phyloP scores from a whole-genome alignment of 192 early-diverging fungal species.

The Backusella australiensis region DNA sequence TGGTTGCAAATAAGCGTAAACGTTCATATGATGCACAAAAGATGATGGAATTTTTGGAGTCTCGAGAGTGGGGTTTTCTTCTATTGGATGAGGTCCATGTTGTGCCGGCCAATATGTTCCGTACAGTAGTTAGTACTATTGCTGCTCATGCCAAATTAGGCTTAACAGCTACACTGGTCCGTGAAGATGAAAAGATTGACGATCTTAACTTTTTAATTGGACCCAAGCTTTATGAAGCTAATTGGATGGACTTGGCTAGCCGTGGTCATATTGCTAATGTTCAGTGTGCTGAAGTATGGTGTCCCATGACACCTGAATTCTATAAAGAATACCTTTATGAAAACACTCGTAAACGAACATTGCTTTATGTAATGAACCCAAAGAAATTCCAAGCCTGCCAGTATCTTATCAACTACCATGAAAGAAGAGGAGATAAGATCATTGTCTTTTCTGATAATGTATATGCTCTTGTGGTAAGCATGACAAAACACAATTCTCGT shows the following conservation, averaged over 20 bases:
- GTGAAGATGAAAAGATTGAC: slow-evolving; percentile 98
- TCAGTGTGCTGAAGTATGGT: slow-evolving; percentile 99
- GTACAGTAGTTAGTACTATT: slow-evolving; percentile 88
- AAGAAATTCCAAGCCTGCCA: slow-evolving; percentile 98
- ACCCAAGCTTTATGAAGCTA: slow-evolving; percentile 99
- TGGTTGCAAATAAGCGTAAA: slow-evolving; percentile 93
- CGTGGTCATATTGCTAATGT: slow-evolving; percentile 98
- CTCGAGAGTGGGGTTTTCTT: slow-evolving; percentile 96
- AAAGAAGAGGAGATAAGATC: slow-evolving; percentile 92
- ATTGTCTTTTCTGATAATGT: slow-evolving; percentile 99
- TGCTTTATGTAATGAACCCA: slow-evolving; percentile 96
- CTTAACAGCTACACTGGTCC: slow-evolving; percentile 88
- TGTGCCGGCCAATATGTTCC: slow-evolving; percentile 95
- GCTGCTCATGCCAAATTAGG: slow-evolving; percentile 96
- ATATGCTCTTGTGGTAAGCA: slow-evolving; percentile 77
- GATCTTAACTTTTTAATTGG: slow-evolving; percentile 98
- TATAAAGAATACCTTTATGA: slow-evolving; percentile 91
- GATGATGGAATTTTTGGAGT: slow-evolving; percentile 92
- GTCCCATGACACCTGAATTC: slow-evolving; percentile 95
- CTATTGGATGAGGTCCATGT: slow-evolving; percentile 99
- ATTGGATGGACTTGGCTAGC: slow-evolving; percentile 99
- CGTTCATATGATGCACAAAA: slow-evolving; percentile 90
- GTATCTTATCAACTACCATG: slow-evolving; percentile 93
- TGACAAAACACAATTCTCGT: not conserved
- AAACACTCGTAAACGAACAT: slow-evolving; percentile 74